phyloP scores from a whole-genome alignment of 306 rosid species.

The Casuarina equisetifolia region DNA sequence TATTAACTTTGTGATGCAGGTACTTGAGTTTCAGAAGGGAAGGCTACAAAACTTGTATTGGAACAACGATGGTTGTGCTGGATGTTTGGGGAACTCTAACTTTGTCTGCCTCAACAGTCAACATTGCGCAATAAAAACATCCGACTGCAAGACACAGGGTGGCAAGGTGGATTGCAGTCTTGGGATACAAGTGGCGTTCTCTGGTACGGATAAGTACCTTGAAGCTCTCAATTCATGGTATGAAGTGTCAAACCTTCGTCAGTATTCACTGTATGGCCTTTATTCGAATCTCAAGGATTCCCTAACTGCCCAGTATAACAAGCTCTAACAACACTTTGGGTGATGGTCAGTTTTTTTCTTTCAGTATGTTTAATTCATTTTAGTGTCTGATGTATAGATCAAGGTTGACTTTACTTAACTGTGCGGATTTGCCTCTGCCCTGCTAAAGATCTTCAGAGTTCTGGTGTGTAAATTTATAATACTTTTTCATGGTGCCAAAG shows the following conservation, averaged over 20 bases:
- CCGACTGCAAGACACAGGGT: conserved; percentile 56
- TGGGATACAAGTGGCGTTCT: conserved; percentile 86
- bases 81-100: conserved; percentile 53
- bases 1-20: conserved; percentile 40
- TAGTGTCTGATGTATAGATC: conserved; percentile 1
- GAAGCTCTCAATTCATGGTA: conserved; percentile 93
- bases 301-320: conserved; percentile 74
- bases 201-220: conserved; percentile 91
- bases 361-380: conserved; percentile 26
- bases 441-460: conserved; percentile 4
- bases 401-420: not conserved
- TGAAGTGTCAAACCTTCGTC: conserved; percentile 86
- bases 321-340: conserved; percentile 36
- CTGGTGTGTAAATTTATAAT: conserved; percentile 41
- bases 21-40: conserved; percentile 82
- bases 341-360: conserved; percentile 31
- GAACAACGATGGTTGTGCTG: conserved; percentile 82
- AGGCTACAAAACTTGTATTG: conserved; percentile 83
- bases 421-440: not conserved
- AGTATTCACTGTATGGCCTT: conserved; percentile 73
- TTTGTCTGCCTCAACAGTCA: conserved; percentile 81
- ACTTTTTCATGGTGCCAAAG: conserved; percentile 3
- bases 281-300: conserved; percentile 85
- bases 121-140: conserved; percentile 73
- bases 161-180: conserved; percentile 88